phyloP scores from a whole-genome alignment of 495 filamentous ascomycete species.

The Darksidea phi region DNA sequence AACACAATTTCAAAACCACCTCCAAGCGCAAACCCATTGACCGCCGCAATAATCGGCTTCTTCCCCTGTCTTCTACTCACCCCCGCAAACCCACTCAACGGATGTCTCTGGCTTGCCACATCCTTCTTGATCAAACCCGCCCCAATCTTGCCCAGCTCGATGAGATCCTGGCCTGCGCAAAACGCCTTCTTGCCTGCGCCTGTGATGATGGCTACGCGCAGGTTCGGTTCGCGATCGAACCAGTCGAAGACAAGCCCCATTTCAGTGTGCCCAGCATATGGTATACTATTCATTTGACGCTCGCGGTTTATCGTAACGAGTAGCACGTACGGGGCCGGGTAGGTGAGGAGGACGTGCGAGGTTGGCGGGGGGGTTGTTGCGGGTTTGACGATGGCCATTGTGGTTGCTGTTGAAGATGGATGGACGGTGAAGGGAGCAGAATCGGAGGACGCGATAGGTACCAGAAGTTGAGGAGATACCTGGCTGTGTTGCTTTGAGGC shows the following conservation, averaged over 20 bases:
- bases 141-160: conserved; percentile 35
- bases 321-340: conserved; percentile 37
- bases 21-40: conserved; percentile 40
- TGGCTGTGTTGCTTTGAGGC: conserved; percentile 3
- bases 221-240: conserved; percentile 55
- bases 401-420: not conserved
- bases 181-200: conserved; percentile 56
- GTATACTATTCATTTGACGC: conserved; percentile 37
- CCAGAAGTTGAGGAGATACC: not conserved
- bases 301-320: conserved; percentile 41
- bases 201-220: conserved; percentile 58
- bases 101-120: conserved; percentile 33
- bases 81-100: conserved; percentile 35
- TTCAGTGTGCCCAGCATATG: conserved; percentile 53
- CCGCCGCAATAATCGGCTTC: conserved; percentile 41
- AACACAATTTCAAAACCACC: conserved; percentile 41
- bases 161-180: conserved; percentile 59
- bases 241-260: conserved; percentile 55
- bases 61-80: conserved; percentile 36
- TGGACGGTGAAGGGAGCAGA: not conserved
- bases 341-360: conserved; percentile 34
- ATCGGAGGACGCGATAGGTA: not conserved
- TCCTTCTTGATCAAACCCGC: conserved; percentile 10
- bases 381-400: conserved; percentile 13
- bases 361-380: conserved; percentile 30